Evolutionary conservation across 1,284 basidiomycete genomes (phyloP), one percentile per base, ranked within the genome.

Genomic region (Butyriboletus appendiculatus): DNA sequence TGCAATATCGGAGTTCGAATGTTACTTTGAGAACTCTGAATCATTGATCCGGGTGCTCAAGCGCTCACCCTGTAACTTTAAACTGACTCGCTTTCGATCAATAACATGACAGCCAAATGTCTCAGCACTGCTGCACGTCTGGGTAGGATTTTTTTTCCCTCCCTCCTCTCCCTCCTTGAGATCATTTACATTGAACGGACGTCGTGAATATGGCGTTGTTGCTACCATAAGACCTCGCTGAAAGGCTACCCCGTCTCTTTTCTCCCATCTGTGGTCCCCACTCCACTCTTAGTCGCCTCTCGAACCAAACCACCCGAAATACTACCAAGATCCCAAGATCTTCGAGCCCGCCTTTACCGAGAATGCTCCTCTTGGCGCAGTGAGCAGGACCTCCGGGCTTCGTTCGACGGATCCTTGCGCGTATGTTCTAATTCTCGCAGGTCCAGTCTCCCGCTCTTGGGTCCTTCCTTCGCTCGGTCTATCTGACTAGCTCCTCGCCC

Each of bases 311-410:
- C 14, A 55, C 53, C 45, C 45, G 32, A 59, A 80, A 60, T 88
- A 79, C 71, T 82, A 81, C 73, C 90, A 92, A 69, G 78, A 89
- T 66, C 86, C 88, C 41, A 69, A 75, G 62, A 85, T 80, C 28
- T 94, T 94, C 71, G 74, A 82, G 50, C 80, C 83, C 26, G 75
- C 81, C n/a, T 78, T 82, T 62, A 88, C 90, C 24, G 84, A 85
- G 70, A 88, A 91, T 56, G 95, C 92, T 34, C 85, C 92, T 49
- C 82, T 94, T 48, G 93, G 93, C 50, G 88, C 90, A 73, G 87
- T 88, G 63, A 61, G 81, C 72, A 43, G 37, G 45, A 5, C 10
- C 35, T 4, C 5, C 43, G 4, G 20, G 43, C 20, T 50, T 12
- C n/a, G 12, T 39, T 48, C 18, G 15, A 45, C 37, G 32, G 15